Evolutionary conservation across 176 grass and related monocot species (phyloP).

Genomic region (Aegilops sharonensis): DNA sequence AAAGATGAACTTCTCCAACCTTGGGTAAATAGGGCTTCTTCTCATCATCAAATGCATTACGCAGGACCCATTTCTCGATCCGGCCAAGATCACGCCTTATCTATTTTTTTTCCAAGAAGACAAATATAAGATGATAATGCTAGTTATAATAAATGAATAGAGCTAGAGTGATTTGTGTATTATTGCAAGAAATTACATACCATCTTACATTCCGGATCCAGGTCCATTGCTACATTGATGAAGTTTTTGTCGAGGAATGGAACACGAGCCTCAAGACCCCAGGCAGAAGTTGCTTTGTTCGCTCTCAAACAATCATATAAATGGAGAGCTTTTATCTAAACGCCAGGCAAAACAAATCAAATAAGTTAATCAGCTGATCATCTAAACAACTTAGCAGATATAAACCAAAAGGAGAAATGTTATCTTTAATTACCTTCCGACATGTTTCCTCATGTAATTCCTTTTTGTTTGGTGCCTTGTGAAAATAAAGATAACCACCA

Average conservation of each 20-base stretch:
- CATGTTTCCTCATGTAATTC: conserved; percentile 95
- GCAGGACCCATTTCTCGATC: conserved; percentile 93
- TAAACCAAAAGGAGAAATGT: neutral
- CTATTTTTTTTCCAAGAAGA: conserved; percentile 40
- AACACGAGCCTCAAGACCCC: conserved; percentile 95
- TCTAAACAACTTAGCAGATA: neutral
- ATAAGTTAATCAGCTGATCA: conserved; percentile 17
- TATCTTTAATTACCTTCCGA: conserved; percentile 65
- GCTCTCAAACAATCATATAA: conserved; percentile 96
- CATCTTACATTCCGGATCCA: conserved; percentile 99
- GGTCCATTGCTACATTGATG: conserved; percentile 89
- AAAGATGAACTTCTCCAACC: conserved; percentile 35
- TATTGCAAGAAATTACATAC: conserved; percentile 37
- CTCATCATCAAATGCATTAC: conserved; percentile 94
- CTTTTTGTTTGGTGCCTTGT: conserved; percentile 97
- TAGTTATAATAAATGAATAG: neutral
- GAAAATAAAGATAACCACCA: conserved; percentile 97
- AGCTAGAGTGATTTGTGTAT: neutral
- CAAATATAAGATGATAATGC: neutral
- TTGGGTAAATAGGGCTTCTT: conserved; percentile 95
- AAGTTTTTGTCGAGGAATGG: conserved; percentile 97
- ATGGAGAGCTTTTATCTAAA: conserved; percentile 98
- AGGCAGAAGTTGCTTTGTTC: conserved; percentile 95
- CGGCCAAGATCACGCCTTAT: conserved; percentile 75
- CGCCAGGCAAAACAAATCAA: conserved; percentile 6